Conservation (phyloP, 257 asterid genomes). For the Plantago elongata region DNA sequence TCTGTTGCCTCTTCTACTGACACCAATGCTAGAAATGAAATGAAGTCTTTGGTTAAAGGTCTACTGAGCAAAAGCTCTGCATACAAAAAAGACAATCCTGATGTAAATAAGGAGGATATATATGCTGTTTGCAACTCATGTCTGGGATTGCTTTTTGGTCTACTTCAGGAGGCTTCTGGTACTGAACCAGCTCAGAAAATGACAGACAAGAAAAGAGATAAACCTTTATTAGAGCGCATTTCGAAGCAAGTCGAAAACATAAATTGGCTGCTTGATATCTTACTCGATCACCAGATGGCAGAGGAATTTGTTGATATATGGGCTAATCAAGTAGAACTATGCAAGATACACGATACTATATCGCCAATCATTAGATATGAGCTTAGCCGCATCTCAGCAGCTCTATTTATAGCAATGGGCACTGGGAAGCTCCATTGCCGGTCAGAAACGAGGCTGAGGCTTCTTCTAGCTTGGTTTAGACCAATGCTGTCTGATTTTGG, state of each 20-base stretch:
- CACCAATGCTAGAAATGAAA: conserved; percentile 64
- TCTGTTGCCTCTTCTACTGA: conserved; percentile 56
- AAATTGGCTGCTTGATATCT: conserved; percentile 78
- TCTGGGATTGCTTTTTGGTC: conserved; percentile 45
- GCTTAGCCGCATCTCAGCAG: conserved; percentile 84
- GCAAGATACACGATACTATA: conserved; percentile 42
- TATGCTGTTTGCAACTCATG: conserved; percentile 51
- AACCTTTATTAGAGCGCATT: conserved; percentile 59
- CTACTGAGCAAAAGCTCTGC: conserved; percentile 64
- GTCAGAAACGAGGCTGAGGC: conserved; percentile 50
- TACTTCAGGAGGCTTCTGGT: conserved; percentile 65
- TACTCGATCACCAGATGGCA: conserved; percentile 73
- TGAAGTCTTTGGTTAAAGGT: conserved; percentile 74
- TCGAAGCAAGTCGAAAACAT: conserved; percentile 80
- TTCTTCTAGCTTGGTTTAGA: conserved; percentile 65
- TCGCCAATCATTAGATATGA: conserved; percentile 86
- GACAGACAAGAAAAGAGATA: conserved; percentile 33
- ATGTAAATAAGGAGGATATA: conserved; percentile 57
- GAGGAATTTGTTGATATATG: conserved; percentile 71
- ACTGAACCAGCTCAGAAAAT: conserved; percentile 21
- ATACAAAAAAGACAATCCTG: conserved; percentile 48
- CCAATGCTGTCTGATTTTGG: conserved; percentile 89
- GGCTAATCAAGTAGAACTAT: conserved; percentile 57
- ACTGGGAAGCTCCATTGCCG: conserved; percentile 73
- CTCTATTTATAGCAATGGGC: conserved; percentile 70